These are phyloP conservation scores for Naganishia kalamii DNA, from an alignment of 768 basidiomycete genomes.

Conservation along the genomic window DNA sequence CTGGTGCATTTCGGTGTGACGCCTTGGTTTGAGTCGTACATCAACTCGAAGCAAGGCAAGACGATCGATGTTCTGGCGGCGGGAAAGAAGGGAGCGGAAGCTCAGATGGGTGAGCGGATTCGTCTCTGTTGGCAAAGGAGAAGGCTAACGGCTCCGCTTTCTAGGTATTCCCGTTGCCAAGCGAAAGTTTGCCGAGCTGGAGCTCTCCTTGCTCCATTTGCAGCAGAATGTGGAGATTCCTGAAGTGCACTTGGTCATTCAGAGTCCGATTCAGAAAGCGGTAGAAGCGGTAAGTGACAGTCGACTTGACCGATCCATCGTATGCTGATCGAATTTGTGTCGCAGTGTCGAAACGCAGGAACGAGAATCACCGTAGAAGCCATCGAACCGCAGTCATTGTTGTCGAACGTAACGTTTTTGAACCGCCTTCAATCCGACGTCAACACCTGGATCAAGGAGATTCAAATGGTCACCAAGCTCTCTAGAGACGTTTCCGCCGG, in stretches of 20 bases:
- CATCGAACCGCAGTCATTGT: constrained; percentile 65
- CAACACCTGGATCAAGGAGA: constrained; percentile 96
- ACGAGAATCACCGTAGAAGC: constrained; percentile 60
- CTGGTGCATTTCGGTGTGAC: constrained; percentile 93
- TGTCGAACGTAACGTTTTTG: constrained; percentile 83
- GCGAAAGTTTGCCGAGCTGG: constrained; percentile 98
- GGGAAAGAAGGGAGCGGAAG: constrained; percentile 61
- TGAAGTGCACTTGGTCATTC: constrained; percentile 85
- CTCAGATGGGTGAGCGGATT: constrained; percentile 62
- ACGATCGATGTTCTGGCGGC: constrained; percentile 31
- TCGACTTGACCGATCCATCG: background rate
- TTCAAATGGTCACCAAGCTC: constrained; percentile 94
- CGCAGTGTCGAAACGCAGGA: constrained; percentile 47
- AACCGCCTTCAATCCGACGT: constrained; percentile 89
- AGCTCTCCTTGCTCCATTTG: constrained; percentile 83
- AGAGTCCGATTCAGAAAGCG: constrained; percentile 78
- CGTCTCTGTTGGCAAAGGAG: background rate
- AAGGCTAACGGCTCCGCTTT: background rate
- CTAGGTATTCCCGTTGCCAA: constrained; percentile 91
- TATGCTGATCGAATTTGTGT: background rate
- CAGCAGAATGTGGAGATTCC: constrained; percentile 99
- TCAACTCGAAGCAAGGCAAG: constrained; percentile 66
- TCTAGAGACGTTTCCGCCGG: constrained; percentile 80
- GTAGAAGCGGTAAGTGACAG: constrained; percentile 54
- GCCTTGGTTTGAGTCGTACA: constrained; percentile 97